Evolutionary conservation across 176 grass and related monocot genomes (phyloP), one percentile per base, ranked within the genome.

Genomic region (Pontederia paniculata): DNA sequence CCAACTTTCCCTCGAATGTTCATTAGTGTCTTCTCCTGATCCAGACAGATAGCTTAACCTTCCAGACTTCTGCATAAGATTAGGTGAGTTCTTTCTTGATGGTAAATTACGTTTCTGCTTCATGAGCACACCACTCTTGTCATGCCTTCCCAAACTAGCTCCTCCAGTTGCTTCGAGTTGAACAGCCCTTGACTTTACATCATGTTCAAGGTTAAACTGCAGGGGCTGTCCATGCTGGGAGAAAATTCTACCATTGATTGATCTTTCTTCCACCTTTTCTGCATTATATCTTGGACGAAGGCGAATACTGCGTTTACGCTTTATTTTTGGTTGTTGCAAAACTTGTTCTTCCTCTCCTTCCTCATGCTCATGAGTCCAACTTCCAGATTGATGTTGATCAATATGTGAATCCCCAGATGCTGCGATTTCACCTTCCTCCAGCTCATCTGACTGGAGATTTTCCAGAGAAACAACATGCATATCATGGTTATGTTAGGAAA

Each of bases 371-470:
- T 82, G 85, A 62, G 77, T 85, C 85, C 79, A 81, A 70, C 82
- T 96, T 44, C 78, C 76, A 55, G 77, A 91, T 37, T 75, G 94
- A 50, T 84, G 94, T 23, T 87, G 37, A 76, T 90, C 91, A 82
- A 90, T 84, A 76, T 69, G 83, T 5, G 86, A 90, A 60, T 91
- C 87, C 21, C 87, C 87, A 17, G 94, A 93, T 66, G 91, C 78
- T 68, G 87, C 94, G 69, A 98, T 98, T 71, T 98, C 94, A 54
- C 94, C 87, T 69, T 98, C 94, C 66, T 98, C 94, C 64, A 98
- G 72, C 64, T 98, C 94, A 78, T 93, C 94, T 18, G 70, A 5
- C 94, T 98, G 80, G 28, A 82, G 66, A 76, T 76, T 13, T 48
- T 66, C 51, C 17, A 73, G 23, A 17, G 48, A 52, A 77, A 50